Conservation (phyloP, 306 rosid species). For the Crotalaria pallida region DNA sequence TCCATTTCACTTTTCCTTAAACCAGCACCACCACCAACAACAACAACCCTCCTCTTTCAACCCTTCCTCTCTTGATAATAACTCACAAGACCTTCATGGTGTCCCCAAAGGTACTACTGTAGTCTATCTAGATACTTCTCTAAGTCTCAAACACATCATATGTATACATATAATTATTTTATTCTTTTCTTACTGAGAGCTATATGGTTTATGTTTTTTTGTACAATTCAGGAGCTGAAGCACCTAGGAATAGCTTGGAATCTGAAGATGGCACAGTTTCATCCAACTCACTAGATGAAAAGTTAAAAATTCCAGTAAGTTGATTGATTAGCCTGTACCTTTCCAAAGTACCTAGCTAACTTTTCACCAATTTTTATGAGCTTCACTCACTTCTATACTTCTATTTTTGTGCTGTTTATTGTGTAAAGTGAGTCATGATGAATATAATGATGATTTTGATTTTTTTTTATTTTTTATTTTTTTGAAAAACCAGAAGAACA, state of each 20-base stretch:
- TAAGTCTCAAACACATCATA: not conserved
- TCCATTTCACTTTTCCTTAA: conserved; percentile 42
- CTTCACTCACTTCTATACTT: not conserved
- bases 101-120: conserved; percentile 65
- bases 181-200: not conserved
- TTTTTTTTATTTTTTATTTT: not conserved
- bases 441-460: conserved; percentile 4
- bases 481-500: conserved; percentile 53
- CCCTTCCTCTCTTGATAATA: conserved; percentile 12
- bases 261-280: conserved; percentile 54
- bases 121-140: too few relatives aligned
- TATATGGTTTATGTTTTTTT: conserved; percentile 12
- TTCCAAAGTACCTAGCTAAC: not conserved
- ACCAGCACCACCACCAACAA: conserved; percentile 31
- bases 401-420: not conserved
- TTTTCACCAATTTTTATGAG: conserved; percentile 11
- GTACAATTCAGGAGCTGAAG: conserved; percentile 56
- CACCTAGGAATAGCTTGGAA: conserved; percentile 82
- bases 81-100: conserved; percentile 17
- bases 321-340: not conserved
- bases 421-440: conserved; percentile 24
- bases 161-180: not conserved
- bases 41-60: conserved; percentile 36
- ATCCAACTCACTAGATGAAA: conserved; percentile 43
- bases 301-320: conserved; percentile 67